Percentiles rank a stretch among this genome's conserved stretches.
phyloP scores from a whole-genome alignment of 805 yeast genomes.

The Teunomyces tritomae region DNA sequence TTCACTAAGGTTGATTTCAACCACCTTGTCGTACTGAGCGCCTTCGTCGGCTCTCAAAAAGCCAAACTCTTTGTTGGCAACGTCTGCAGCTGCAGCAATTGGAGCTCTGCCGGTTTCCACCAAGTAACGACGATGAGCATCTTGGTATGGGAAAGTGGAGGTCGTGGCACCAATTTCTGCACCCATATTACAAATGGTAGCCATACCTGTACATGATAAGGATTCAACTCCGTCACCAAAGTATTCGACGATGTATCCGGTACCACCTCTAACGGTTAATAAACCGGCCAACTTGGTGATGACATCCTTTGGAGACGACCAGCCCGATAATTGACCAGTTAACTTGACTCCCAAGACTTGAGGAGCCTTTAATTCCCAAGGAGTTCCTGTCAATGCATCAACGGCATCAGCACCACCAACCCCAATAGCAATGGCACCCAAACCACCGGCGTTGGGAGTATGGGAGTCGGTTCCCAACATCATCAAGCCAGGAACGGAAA shows the following conservation, averaged over 20 bases:
- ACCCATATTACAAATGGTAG: conserved; percentile 99
- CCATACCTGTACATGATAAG: conserved; percentile 98
- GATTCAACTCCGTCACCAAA: conserved; percentile 93
- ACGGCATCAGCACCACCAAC: conserved; percentile 99
- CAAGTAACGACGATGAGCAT: conserved; percentile 85
- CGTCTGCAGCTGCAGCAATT: conserved; percentile 76
- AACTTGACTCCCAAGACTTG: conserved; percentile 92
- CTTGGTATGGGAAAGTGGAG: conserved; percentile 95
- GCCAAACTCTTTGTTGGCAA: conserved; percentile 58
- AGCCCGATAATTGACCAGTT: conserved; percentile 87
- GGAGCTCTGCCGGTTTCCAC: conserved; percentile 81
- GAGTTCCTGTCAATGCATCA: conserved; percentile 88
- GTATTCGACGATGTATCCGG: conserved; percentile 94
- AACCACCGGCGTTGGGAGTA: conserved; percentile 98
- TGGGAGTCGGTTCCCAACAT: conserved; percentile 98
- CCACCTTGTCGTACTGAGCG: conserved; percentile 88
- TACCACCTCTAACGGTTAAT: conserved; percentile 96
- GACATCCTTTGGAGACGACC: conserved; percentile 97
- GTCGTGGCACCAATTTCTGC: conserved; percentile 99
- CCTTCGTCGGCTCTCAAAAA: conserved; percentile 85
- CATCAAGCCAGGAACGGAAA: conserved; percentile 94
- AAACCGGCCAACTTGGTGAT: conserved; percentile 91
- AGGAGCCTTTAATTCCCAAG: conserved; percentile 99
- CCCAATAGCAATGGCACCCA: conserved; percentile 98
- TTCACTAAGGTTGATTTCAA: conserved; percentile 84